Evolutionary conservation across 1,284 basidiomycete species (phyloP).

Genomic region (Cryptococcus hybrid): DNA sequence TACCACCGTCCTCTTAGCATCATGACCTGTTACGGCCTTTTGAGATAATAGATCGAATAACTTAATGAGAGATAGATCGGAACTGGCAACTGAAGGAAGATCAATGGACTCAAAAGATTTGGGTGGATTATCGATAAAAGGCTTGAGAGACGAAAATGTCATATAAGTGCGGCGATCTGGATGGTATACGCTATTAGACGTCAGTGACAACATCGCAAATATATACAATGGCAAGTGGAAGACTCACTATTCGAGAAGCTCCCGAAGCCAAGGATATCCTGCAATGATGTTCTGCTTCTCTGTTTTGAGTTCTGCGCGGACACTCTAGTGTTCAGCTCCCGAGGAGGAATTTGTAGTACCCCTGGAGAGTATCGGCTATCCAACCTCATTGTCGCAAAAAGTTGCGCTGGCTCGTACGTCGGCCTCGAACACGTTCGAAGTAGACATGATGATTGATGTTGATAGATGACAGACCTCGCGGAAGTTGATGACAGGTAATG

Average conservation of each 20-base stretch:
- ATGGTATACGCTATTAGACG: constrained; percentile 25
- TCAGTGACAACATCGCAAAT: not conserved
- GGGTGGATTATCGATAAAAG: too few relatives aligned
- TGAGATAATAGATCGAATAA: constrained; percentile 21
- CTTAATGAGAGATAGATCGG: constrained; percentile 7
- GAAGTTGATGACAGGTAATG: too few relatives aligned
- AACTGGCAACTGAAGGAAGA: not conserved
- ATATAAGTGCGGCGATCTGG: constrained; percentile 21
- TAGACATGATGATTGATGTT: too few relatives aligned
- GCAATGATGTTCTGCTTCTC: constrained; percentile 30
- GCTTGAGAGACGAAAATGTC: constrained; percentile 4
- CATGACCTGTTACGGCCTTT: constrained; percentile 18
- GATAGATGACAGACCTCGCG: too few relatives aligned
- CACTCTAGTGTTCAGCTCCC: constrained; percentile 25
- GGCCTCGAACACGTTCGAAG: too few relatives aligned
- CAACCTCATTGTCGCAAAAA: not conserved
- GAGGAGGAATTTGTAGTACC: not conserved
- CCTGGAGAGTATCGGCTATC: not conserved
- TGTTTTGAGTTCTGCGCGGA: constrained; percentile 20
- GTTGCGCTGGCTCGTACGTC: not conserved
- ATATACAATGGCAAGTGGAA: not conserved
- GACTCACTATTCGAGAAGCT: constrained; percentile 38
- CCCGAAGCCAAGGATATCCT: constrained; percentile 35
- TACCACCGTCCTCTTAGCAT: constrained; percentile 15
- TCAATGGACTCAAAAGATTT: too few relatives aligned